phyloP scores from a whole-genome alignment of 1,284 basidiomycete genomes.

The Fomitiporia mediterranea region DNA sequence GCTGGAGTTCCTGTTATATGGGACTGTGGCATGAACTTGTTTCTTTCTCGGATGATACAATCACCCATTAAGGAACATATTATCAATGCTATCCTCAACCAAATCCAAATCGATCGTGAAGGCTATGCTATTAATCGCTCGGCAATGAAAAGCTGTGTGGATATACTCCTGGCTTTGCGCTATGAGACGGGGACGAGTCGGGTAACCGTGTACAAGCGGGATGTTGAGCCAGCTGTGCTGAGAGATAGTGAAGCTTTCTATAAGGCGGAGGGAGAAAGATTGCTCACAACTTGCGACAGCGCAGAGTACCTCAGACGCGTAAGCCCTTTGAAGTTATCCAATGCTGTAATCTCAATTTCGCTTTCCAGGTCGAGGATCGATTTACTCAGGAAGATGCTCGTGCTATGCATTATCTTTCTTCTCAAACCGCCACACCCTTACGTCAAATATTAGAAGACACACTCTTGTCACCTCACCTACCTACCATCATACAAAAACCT shows the following conservation, averaged over 20 bases:
- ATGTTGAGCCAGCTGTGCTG: constrained; percentile 84
- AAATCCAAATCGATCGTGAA: constrained; percentile 89
- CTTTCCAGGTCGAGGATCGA: constrained; percentile 71
- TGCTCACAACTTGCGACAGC: constrained; percentile 76
- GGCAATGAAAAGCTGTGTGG: constrained; percentile 85
- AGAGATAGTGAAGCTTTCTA: constrained; percentile 81
- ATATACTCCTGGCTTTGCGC: constrained; percentile 74
- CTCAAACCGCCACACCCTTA: constrained; percentile 67
- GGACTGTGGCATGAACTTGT: constrained; percentile 82
- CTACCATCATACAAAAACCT: constrained; percentile 72
- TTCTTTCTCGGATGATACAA: constrained; percentile 80
- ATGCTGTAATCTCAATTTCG: neutral
- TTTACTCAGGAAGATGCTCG: constrained; percentile 84
- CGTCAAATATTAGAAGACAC: constrained; percentile 73
- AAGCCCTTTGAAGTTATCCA: constrained; percentile 28
- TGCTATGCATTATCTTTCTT: constrained; percentile 85
- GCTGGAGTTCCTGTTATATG: constrained; percentile 75
- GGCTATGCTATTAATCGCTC: constrained; percentile 91
- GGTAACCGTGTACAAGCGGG: constrained; percentile 74
- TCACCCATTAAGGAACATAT: constrained; percentile 83
- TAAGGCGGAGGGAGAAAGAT: constrained; percentile 63
- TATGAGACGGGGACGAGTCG: constrained; percentile 33
- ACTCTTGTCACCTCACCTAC: constrained; percentile 77
- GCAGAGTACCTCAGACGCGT: constrained; percentile 81
- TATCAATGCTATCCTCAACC: constrained; percentile 76